phyloP scores from a whole-genome alignment of 306 rosid genomes.

The Ziziphus jujuba region DNA sequence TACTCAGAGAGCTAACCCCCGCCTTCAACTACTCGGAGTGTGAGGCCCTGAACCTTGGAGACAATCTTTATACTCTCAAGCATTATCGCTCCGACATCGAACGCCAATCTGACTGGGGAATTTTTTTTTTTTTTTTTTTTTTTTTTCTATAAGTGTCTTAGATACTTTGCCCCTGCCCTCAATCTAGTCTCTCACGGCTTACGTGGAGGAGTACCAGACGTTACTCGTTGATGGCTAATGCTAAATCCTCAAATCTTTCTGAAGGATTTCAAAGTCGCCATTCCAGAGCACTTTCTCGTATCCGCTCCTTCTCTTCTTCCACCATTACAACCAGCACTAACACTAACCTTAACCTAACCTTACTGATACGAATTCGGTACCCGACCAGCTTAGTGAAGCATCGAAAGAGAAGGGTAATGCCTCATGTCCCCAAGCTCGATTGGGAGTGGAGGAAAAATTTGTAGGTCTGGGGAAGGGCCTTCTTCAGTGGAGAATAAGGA shows the following conservation, averaged over 20 bases:
- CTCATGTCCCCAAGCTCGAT: conserved; percentile 10
- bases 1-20: too few species aligned
- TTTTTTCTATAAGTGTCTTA: too few species aligned
- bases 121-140: too few species aligned
- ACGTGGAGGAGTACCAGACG: conserved; percentile 65
- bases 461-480: conserved; percentile 45
- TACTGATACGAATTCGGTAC: too few species aligned
- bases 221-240: conserved; percentile 83
- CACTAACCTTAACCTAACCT: conserved; percentile 30
- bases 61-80: too few species aligned
- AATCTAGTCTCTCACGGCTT: too few species aligned
- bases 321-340: conserved; percentile 30
- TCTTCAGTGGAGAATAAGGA: conserved; percentile 36
- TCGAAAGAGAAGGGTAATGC: conserved; percentile 9
- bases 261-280: conserved; percentile 79
- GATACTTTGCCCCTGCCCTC: too few species aligned
- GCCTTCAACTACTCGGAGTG: too few species aligned
- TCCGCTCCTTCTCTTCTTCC: conserved; percentile 22
- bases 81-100: too few species aligned
- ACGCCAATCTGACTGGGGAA: too few species aligned
- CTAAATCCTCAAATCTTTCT: conserved; percentile 67
- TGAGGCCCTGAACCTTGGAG: too few species aligned
- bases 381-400: conserved; percentile 20
- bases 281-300: conserved; percentile 67
- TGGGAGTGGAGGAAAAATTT: conserved; percentile 22